These are phyloP conservation scores for Coniferiporia weirii DNA, from an alignment of 1,284 basidiomycete species.

Conservation along the genomic window DNA sequence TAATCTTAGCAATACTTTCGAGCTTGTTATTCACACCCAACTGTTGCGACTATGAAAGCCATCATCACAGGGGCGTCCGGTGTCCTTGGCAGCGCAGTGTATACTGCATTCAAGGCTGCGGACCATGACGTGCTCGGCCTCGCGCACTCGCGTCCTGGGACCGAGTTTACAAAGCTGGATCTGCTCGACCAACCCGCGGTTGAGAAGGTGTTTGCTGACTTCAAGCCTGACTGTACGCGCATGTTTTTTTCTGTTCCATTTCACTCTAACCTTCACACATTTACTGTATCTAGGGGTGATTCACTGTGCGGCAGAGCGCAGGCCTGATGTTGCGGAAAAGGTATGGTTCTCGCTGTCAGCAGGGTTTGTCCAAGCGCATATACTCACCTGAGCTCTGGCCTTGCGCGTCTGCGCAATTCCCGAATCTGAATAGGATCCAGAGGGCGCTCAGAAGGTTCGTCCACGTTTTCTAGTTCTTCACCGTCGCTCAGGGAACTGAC, in stretches of 20 bases:
- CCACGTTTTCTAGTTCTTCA: slow-evolving; percentile 15
- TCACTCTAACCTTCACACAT: neutral
- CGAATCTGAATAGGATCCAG: slow-evolving; percentile 46
- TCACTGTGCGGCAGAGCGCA: slow-evolving; percentile 80
- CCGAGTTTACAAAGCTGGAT: slow-evolving; percentile 54
- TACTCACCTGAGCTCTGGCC: neutral
- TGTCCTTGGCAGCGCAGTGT: slow-evolving; percentile 65
- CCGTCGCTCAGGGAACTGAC: neutral
- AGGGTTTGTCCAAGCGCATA: slow-evolving; percentile 2
- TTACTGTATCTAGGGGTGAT: slow-evolving; percentile 54
- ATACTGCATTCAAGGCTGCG: slow-evolving; percentile 48
- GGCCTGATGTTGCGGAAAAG: slow-evolving; percentile 80
- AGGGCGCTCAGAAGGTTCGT: slow-evolving; percentile 52
- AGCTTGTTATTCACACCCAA: neutral
- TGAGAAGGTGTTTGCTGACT: slow-evolving; percentile 43
- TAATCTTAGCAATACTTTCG: neutral
- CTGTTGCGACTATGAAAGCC: slow-evolving; percentile 6
- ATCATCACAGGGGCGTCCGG: slow-evolving; percentile 64
- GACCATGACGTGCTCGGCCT: slow-evolving; percentile 50
- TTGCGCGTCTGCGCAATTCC: neutral
- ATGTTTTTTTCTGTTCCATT: neutral
- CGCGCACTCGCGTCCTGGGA: slow-evolving; percentile 53
- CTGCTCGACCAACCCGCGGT: slow-evolving; percentile 49
- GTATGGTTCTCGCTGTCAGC: slow-evolving; percentile 31
- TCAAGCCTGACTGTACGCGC: slow-evolving; percentile 57